Evolutionary conservation across 1,284 basidiomycete genomes (phyloP).

Genomic region (Blastosporella zonata): DNA sequence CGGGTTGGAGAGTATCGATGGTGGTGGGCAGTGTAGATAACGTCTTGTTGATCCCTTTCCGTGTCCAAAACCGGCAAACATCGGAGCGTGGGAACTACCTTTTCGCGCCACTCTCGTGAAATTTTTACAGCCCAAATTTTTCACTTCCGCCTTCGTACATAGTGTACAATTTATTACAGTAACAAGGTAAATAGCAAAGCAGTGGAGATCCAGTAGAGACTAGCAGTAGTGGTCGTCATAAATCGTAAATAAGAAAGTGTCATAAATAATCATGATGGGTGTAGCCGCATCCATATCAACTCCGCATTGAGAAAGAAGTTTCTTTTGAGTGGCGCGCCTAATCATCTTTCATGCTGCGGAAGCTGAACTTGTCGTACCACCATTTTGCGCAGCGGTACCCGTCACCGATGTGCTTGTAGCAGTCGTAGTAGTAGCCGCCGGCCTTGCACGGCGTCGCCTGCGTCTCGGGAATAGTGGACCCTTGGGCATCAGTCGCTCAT

Average conservation of each 20-base stretch:
- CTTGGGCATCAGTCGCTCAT: slow-evolving; percentile 86
- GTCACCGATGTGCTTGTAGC: not conserved
- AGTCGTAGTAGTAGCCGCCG: not conserved
- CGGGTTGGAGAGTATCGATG: slow-evolving; percentile 37
- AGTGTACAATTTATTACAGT: not conserved
- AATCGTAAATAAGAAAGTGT: slow-evolving; percentile 1
- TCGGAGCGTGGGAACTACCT: slow-evolving; percentile 38
- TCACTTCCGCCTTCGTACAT: not conserved
- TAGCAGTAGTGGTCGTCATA: not conserved
- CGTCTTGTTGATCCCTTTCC: slow-evolving; percentile 27
- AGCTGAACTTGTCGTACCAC: not conserved
- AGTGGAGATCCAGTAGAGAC: not conserved
- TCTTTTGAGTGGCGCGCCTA: not conserved
- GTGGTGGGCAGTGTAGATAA: slow-evolving; percentile 42
- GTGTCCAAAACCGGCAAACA: slow-evolving; percentile 34
- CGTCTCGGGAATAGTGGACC: slow-evolving; percentile 70
- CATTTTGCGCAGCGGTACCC: not conserved
- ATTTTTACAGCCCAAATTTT: slow-evolving; percentile 10
- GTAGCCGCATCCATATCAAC: not conserved
- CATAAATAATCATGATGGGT: slow-evolving; percentile 2
- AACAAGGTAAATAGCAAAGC: slow-evolving; percentile 1
- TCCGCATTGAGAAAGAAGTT: not conserved
- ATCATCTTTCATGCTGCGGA: not conserved
- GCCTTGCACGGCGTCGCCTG: slow-evolving; percentile 1
- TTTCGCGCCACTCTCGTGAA: slow-evolving; percentile 20